These are phyloP conservation scores for Spathaspora gorwiae DNA, from an alignment of 805 yeast genomes.

Conservation along the genomic window DNA sequence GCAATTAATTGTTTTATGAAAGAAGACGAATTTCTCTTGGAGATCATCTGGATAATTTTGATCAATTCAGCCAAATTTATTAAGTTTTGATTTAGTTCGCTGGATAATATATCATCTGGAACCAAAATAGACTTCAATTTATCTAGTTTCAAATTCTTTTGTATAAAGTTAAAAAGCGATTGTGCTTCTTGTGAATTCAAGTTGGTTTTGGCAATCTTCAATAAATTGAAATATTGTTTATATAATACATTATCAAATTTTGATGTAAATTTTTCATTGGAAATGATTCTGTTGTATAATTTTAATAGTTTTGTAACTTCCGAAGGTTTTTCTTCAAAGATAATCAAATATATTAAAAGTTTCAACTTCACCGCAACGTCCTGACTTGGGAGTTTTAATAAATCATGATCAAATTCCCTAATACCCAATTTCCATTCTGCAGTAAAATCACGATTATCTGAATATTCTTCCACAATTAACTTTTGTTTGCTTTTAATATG, in stretches of 20 bases:
- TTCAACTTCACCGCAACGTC: slow-evolving; percentile 30
- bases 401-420: slow-evolving; percentile 13
- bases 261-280: slow-evolving; percentile 7
- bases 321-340: slow-evolving; percentile 27
- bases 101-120: slow-evolving; percentile 11
- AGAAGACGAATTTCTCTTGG: slow-evolving; percentile 1
- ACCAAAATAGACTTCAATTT: slow-evolving; percentile 17
- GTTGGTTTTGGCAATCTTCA: slow-evolving; percentile 20
- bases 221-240: slow-evolving; percentile 23
- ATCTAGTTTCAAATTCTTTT: slow-evolving; percentile 26
- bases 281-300: slow-evolving; percentile 21
- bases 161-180: slow-evolving; percentile 22
- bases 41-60: slow-evolving; percentile 7
- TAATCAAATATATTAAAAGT: slow-evolving; percentile 36
- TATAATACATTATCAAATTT: slow-evolving; percentile 21
- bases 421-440: slow-evolving; percentile 51
- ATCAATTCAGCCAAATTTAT: slow-evolving; percentile 12
- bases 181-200: slow-evolving; percentile 17
- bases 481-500: slow-evolving; percentile 12
- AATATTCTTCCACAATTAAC: slow-evolving; percentile 6
- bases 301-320: slow-evolving; percentile 20
- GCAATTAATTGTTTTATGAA: not conserved
- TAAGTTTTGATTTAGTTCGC: slow-evolving; percentile 17
- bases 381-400: slow-evolving; percentile 6
- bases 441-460: slow-evolving; percentile 59